Evolutionary conservation across 2,329 filamentous ascomycete species (phyloP).

Genomic region (Colletotrichum gigasporum): DNA sequence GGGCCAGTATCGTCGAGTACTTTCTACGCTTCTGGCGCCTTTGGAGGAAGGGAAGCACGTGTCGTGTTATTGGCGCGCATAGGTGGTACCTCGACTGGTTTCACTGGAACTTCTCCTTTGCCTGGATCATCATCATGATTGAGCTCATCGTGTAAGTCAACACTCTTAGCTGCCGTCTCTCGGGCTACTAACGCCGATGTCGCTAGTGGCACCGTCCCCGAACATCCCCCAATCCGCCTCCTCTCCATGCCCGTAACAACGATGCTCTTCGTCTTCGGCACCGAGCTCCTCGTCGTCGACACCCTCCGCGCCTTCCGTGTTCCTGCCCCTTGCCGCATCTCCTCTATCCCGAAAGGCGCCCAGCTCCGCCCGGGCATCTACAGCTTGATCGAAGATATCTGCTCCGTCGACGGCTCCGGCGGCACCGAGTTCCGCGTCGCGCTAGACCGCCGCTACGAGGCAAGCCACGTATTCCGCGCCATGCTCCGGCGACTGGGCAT

Average conservation of each 20-base stretch:
- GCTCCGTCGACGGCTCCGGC: constrained; percentile 61
- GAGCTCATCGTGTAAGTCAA: constrained; percentile 59
- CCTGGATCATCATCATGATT: constrained; percentile 65
- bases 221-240: constrained; percentile 52
- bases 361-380: constrained; percentile 63
- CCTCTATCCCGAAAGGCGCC: constrained; percentile 58
- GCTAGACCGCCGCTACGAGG: constrained; percentile 60
- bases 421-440: constrained; percentile 61
- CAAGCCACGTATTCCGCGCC: constrained; percentile 60
- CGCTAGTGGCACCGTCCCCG: constrained; percentile 32
- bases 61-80: constrained; percentile 51
- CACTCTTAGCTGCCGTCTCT: too few relatives aligned
- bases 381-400: constrained; percentile 62
- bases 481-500: constrained; percentile 61
- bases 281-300: constrained; percentile 60
- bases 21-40: constrained; percentile 61
- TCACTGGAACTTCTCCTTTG: constrained; percentile 64
- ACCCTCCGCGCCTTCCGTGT: constrained; percentile 52
- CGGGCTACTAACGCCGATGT: constrained; percentile 10
- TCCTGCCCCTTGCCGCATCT: constrained; percentile 59
- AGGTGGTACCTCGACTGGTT: constrained; percentile 60
- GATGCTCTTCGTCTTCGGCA: constrained; percentile 61
- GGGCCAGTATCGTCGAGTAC: constrained; percentile 63
- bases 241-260: constrained; percentile 61
- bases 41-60: constrained; percentile 60